phyloP scores from a whole-genome alignment of 108 stramenopile genomes.

The Cyclotella cryptica region DNA sequence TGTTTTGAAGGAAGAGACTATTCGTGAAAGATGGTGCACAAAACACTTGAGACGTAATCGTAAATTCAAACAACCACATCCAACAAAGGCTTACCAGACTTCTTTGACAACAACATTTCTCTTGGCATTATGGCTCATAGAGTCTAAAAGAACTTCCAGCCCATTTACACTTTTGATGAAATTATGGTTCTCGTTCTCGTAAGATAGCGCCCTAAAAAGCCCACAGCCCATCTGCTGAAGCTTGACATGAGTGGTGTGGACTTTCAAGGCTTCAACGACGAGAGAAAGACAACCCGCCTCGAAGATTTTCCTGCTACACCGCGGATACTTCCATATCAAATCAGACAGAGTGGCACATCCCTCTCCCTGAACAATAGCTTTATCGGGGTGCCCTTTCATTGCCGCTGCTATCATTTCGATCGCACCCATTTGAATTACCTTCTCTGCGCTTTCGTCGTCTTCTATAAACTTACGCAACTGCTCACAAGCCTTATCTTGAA shows the following conservation, averaged over 20 bases:
- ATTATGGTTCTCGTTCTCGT: slow-evolving; percentile 40
- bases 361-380: slow-evolving; percentile 22
- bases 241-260: slow-evolving; percentile 26
- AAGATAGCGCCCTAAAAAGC: slow-evolving; percentile 43
- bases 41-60: background rate
- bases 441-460: slow-evolving; percentile 23
- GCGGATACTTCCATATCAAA: slow-evolving; percentile 29
- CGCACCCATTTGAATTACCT: slow-evolving; percentile 28
- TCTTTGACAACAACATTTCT: slow-evolving; percentile 37
- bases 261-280: slow-evolving; percentile 32
- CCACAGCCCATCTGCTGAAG: slow-evolving; percentile 42
- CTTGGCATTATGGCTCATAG: slow-evolving; percentile 40
- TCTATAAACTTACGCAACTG: slow-evolving; percentile 15
- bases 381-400: slow-evolving; percentile 19
- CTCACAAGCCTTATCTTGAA: slow-evolving; percentile 38
- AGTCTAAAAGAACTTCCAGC: slow-evolving; percentile 28
- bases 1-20: slow-evolving; percentile 37
- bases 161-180: slow-evolving; percentile 41
- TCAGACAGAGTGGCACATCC: slow-evolving; percentile 13
- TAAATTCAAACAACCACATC: background rate
- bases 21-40: background rate
- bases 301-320: slow-evolving; percentile 8
- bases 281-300: slow-evolving; percentile 24
- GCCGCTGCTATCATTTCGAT: slow-evolving; percentile 21
- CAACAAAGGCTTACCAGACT: slow-evolving; percentile 26